Base-by-base conservation (phyloP, 768 basidiomycete species). In the Amanita subjunquillea region DNA sequence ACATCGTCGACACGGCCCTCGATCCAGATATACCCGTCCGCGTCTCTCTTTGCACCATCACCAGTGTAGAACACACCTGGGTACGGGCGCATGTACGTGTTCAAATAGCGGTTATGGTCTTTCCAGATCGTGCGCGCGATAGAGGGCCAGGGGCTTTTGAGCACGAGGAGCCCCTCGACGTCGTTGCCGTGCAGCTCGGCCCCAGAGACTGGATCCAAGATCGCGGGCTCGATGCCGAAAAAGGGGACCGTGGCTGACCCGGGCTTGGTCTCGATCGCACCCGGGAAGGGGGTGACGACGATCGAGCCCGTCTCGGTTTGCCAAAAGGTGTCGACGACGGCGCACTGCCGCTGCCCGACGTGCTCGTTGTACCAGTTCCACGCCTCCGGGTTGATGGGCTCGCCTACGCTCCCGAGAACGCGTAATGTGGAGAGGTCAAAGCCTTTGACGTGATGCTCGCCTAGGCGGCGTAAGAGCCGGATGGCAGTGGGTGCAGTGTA, bases 291-390 rank as follows among this genome's bases (percentile, higher is more conserved):
- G 0, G 94, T 91, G 54, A 99, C 79, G 50, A 93, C 84, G 66
- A 96, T 94, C 1, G 88, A 91, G 50, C 96, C 96, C 0, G 96
- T 98, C 73, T 99, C 95, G 0, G 96, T 99, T 78, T 97, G 94
- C 91, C 90, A 93, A 70, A 82, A 93, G 3, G 91, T 95, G 69
- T 96, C 93, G 39, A 95, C 93, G 58, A 97, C 83, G 5, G 95
- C 91, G 64, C 91, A 94, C 66, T 97, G 78, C 58, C 69, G 75
- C 62, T 79, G 78, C 8, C 95, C 96, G 50, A 96, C 93, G 62
- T 91, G 81, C 62, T 96, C 92, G 67, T 95, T 92, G 70, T 94
- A 96, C 95, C 95, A 98, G 61, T 94, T 80, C 95, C 96, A 97
- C 9, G 95, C 95, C 67, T 97, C 95, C 25, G 94, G 93, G 69